Percentiles rank a stretch among this genome's conserved stretches.
Conservation (phyloP, 176 grass and related monocot species). For the Oropetium thomaeum region DNA sequence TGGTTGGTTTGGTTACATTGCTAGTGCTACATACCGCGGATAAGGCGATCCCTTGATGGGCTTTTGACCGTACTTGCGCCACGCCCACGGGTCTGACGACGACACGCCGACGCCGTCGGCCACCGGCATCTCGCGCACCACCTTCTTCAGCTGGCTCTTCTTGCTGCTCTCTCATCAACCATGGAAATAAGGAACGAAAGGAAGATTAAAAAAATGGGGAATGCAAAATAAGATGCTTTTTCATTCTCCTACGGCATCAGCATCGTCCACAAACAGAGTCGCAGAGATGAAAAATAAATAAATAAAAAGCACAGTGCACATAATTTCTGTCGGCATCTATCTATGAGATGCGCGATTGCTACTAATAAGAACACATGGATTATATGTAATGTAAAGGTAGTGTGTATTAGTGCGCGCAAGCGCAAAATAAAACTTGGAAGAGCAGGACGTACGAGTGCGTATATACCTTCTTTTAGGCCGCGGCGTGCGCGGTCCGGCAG, state of each 20-base stretch:
- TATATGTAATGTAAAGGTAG: too few species aligned
- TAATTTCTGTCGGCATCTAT: background rate
- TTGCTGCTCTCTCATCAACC: conserved; percentile 34
- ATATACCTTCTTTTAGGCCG: conserved; percentile 50
- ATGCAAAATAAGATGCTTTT: background rate
- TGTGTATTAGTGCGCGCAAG: background rate
- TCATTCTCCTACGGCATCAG: background rate
- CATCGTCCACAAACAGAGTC: background rate
- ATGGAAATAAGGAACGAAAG: background rate
- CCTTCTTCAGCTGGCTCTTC: conserved; percentile 88
- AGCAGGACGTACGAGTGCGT: background rate
- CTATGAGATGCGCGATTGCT: background rate
- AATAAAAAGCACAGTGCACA: background rate
- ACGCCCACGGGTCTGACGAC: conserved; percentile 81
- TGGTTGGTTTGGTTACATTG: too few species aligned
- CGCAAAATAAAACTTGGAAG: background rate
- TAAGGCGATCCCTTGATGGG: conserved; percentile 98
- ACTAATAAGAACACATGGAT: too few species aligned
- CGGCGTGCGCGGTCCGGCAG: conserved; percentile 22
- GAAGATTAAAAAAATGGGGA: background rate
- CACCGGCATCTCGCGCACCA: conserved; percentile 77
- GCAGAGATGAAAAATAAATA: too few species aligned
- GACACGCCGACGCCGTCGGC: conserved; percentile 62
- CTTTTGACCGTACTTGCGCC: conserved; percentile 99
- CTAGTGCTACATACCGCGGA: conserved; percentile 73